Evolutionary conservation across 2,329 filamentous ascomycete species (phyloP).

Genomic region (Aspergillus quadrilineatus): DNA sequence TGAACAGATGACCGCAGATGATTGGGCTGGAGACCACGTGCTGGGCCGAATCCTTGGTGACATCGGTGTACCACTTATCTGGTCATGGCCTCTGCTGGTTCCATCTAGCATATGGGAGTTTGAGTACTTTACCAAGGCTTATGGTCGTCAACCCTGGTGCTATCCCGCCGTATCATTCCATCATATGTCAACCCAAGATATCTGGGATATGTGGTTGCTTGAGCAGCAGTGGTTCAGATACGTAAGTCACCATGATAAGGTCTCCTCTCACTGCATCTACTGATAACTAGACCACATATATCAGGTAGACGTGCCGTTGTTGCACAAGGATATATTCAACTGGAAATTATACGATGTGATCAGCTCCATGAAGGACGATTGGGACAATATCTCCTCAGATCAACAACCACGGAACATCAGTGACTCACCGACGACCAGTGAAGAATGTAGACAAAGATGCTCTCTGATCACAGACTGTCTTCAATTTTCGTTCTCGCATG

Average conservation of each 20-base stretch:
- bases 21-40: constrained; percentile 50
- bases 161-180: constrained; percentile 30
- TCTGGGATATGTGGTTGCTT: constrained; percentile 26
- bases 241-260: constrained; percentile 19
- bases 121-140: constrained; percentile 23
- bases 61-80: constrained; percentile 39
- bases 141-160: constrained; percentile 25
- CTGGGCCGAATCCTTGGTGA: constrained; percentile 45
- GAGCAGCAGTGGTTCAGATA: constrained; percentile 27
- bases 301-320: not conserved
- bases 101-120: constrained; percentile 26
- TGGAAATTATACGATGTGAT: constrained; percentile 18
- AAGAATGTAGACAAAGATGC: constrained; percentile 27
- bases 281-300: not conserved
- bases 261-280: not conserved
- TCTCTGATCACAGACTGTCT: constrained; percentile 25
- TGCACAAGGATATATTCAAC: constrained; percentile 27
- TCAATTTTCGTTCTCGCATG: constrained; percentile 27
- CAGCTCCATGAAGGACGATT: constrained; percentile 11
- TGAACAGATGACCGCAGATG: constrained; percentile 41
- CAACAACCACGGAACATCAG: constrained; percentile 13
- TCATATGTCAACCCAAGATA: constrained; percentile 28
- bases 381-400: constrained; percentile 17
- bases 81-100: constrained; percentile 26
- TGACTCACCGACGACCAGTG: not conserved